Base-by-base conservation (phyloP, 2,329 filamentous ascomycete species). In the Aureobasidium sp. region DNA sequence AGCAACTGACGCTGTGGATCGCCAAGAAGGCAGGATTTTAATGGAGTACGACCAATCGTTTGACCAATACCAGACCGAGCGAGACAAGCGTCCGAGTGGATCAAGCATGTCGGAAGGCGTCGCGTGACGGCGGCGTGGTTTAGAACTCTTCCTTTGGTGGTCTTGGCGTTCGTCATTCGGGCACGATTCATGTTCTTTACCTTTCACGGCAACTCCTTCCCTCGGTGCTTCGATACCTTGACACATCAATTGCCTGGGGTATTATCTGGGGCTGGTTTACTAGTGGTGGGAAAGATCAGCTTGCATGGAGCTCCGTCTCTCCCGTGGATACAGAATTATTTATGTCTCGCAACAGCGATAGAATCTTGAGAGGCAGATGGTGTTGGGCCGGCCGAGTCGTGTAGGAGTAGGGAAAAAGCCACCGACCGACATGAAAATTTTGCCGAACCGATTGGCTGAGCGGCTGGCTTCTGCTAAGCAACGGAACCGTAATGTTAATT, bases 401-500 rank as follows among this genome's bases (percentile, higher is more conserved):
- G 50, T n/a, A 14, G 39, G n/a, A 37, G 8, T 17, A 29, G 29
- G 45, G 15, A 19, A 31, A 44, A 56, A 56, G 52, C 37, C 24
- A 56, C 27, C 31, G 31, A 44, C 53, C 39, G 40, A 27, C 39
- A 29, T 29, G 27, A 45, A 45, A 33, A 45, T 45, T 57, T 24
- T 33, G 39, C 53, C 53, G 53, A 45, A 45, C 27, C 39, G 39
- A 39, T 45, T 57, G 53, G 27, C 53, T 54, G 47, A 12, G 50
- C 50, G 50, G 50, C 17, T 54, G 50, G 53, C 53, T 45, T 27
- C 15, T 42, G 52, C 52, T 54, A 54, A 54, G 52, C 52, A 45
- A 40, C 50, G 50, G 50, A 40, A 54, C 50, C 35, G 53, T n/a
- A 35, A 57, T 44, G 53, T 45, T 57, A 57, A 57, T 57, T 57